phyloP scores from a whole-genome alignment of 2,329 filamentous ascomycete species.

The Zopfia rhizophila region DNA sequence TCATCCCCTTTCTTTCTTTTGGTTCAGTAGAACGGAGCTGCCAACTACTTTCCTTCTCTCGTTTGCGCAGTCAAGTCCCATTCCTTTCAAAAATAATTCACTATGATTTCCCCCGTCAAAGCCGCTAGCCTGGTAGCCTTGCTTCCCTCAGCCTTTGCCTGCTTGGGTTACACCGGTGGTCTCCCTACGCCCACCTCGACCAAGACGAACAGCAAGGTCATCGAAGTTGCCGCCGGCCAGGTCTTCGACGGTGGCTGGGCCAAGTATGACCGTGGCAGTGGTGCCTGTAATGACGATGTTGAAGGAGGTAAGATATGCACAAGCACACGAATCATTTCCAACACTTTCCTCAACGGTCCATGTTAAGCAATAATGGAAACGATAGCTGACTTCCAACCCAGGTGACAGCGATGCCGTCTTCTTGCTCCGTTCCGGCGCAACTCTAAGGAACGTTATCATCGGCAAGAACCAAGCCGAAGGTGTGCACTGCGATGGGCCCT shows the following conservation, averaged over 20 bases:
- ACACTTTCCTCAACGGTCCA: not conserved
- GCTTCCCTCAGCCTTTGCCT: conserved; percentile 34
- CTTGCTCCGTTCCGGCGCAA: conserved; percentile 60
- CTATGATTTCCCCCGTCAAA: not conserved
- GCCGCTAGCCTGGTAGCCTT: conserved; percentile 28
- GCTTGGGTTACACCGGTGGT: conserved; percentile 37
- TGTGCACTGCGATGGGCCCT: conserved; percentile 63
- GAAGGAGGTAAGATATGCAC: conserved; percentile 36
- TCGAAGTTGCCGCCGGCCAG: conserved; percentile 34
- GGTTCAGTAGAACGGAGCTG: no score
- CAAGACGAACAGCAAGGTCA: conserved; percentile 39
- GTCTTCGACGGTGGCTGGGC: conserved; percentile 37
- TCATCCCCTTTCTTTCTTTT: no score
- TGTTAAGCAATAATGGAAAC: no score
- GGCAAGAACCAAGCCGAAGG: conserved; percentile 62
- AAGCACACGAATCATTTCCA: conserved; percentile 1
- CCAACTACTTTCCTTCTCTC: no score
- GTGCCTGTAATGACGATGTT: conserved; percentile 33
- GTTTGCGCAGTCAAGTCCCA: no score
- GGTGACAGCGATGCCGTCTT: conserved; percentile 60
- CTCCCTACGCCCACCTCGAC: conserved; percentile 34
- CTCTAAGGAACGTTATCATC: conserved; percentile 64
- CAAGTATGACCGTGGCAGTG: conserved; percentile 37
- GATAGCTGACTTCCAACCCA: no score
- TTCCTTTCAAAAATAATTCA: no score